Conservation (phyloP, 257 asterid genomes). For the Galeopsis tetrahit region DNA sequence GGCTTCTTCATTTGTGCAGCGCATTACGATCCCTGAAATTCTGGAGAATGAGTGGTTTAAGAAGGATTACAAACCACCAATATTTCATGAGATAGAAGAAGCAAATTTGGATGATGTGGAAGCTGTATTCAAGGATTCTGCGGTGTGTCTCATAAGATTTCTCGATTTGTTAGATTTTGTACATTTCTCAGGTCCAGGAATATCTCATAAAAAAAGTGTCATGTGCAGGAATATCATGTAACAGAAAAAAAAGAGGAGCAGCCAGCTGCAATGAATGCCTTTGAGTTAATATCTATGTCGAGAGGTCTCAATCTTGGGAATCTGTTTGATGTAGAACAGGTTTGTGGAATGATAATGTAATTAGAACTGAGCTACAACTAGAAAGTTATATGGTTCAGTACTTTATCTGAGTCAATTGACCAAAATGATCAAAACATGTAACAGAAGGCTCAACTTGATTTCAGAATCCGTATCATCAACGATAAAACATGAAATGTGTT, state of each 20-base stretch:
- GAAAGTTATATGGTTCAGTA: background rate
- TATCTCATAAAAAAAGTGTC: background rate
- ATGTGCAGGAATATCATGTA: constrained; percentile 76
- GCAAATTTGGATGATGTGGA: constrained; percentile 92
- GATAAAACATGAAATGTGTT: background rate
- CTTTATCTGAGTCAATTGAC: background rate
- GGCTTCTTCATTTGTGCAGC: constrained; percentile 49
- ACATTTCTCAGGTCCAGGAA: background rate
- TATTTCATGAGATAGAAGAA: constrained; percentile 79
- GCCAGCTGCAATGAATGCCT: constrained; percentile 95
- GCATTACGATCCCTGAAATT: constrained; percentile 72
- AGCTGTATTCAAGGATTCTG: constrained; percentile 86
- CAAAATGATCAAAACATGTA: background rate
- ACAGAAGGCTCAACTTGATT: background rate
- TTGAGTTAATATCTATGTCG: constrained; percentile 94
- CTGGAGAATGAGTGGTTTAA: constrained; percentile 92
- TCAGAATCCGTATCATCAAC: background rate
- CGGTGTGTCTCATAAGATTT: constrained; percentile 49
- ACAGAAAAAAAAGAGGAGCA: constrained; percentile 82
- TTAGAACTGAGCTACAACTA: background rate
- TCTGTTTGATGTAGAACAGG: constrained; percentile 85
- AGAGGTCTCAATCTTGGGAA: constrained; percentile 94
- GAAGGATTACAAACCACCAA: constrained; percentile 77
- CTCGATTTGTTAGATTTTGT: background rate
- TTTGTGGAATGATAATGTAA: constrained; percentile 29